A percentile compares a stretch with the other conserved stretches of the same genome.
Conservation (phyloP, 345 rosid genomes). For the Corchorus capsularis region DNA sequence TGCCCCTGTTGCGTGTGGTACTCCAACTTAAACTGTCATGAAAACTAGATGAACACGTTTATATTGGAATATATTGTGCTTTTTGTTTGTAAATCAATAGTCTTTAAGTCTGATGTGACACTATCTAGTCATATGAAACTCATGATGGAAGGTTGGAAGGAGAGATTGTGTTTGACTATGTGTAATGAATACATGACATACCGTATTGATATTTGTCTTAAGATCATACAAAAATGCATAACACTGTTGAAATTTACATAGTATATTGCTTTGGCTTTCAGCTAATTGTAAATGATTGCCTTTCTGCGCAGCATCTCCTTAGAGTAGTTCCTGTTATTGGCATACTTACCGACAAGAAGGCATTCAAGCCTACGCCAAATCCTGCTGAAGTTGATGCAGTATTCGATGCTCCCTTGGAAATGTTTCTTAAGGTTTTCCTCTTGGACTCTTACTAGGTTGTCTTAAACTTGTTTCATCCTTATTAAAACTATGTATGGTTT, state of each 20-base stretch:
- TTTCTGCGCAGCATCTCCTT: slow-evolving; percentile 74
- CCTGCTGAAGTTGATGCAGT: slow-evolving; percentile 86
- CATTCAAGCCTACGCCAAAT: slow-evolving; percentile 69
- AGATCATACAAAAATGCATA: neutral
- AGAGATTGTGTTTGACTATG: neutral
- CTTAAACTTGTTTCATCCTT: neutral
- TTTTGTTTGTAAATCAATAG: neutral
- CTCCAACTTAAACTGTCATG: neutral
- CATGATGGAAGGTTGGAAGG: neutral
- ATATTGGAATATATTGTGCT: neutral
- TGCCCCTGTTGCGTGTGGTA: neutral
- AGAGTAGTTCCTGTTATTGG: slow-evolving; percentile 89
- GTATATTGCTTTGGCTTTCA: slow-evolving; percentile 5
- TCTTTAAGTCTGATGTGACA: neutral
- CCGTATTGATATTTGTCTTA: neutral
- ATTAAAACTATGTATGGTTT: neutral
- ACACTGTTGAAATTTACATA: neutral
- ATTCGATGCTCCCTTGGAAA: slow-evolving; percentile 78
- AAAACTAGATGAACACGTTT: neutral
- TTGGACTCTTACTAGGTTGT: neutral
- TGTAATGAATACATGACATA: neutral
- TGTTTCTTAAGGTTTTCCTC: slow-evolving; percentile 62
- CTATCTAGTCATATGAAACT: too few species aligned
- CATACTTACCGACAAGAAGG: slow-evolving; percentile 51
- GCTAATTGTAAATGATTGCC: slow-evolving; percentile 2